Base-by-base conservation (phyloP, 2,329 filamentous ascomycete species). In the Helminthosporium solani region DNA sequence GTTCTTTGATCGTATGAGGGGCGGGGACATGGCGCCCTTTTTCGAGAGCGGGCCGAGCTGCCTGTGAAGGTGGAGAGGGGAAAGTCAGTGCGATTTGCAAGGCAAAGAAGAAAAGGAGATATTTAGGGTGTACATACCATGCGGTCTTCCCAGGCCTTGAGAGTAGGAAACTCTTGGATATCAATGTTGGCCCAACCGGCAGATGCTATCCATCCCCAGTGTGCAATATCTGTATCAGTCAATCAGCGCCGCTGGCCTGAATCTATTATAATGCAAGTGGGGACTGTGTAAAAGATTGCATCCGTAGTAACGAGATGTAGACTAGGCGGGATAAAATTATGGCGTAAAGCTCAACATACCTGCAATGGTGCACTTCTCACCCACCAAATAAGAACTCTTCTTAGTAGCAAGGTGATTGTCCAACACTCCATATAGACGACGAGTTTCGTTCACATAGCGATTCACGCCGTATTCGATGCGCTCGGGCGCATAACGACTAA, bases 391-490 rank as follows among this genome's bases (percentile, higher is more conserved):
- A 11, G 75, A 73, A 8, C 70, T 73, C 40, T 75, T 73, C 33
- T 72, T 76, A 11, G 68, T 64, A 7, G 70, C 63, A 5, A 96
- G 80, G 44, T 90, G 84, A 38, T 79, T 82, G 62, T 95, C 85
- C 48, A 95, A 74, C 16, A 90, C 85, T 41, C 83, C 77, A 73
- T 94, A 95, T 1, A 96, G 77, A 2, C 90, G 84, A n/a, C 85
- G 79, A 0, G 87, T 89, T 73, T 96, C 90, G 65, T 89, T 94
- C 63, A 78, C 75, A 73, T 95, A 96, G 38, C 90, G 81, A 63
- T 88, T 83, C 44, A 95, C 82, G 52, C 86, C 89, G 66, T 96
- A 95, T 61, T 85, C 77, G 60, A 95, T 92, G 67, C 81, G 83
- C 66, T 91, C 86, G 0, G 88, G 87, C 1, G 90, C 89, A 62